Base-by-base conservation (phyloP, 2,329 filamentous ascomycete genomes). In the Nemania sp. region DNA sequence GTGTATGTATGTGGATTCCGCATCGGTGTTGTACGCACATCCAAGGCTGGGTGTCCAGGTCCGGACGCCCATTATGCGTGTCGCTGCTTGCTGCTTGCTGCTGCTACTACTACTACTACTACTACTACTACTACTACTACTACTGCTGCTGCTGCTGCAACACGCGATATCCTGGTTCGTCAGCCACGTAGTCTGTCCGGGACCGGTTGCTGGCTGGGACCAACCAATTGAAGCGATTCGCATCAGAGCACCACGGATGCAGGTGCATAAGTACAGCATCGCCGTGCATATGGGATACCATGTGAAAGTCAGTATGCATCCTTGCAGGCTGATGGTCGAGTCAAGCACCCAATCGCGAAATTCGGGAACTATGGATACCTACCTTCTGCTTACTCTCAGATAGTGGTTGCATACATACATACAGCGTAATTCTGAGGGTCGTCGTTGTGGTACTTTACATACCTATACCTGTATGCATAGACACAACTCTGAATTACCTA, bases 151-250 rank as follows among this genome's bases (percentile, higher is more conserved):
- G 18, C 24, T 32, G 51, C 20, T 32, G 59, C 22, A 24, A 54
- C 59, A 56, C 38, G 41, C 61, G 43, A 29, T 26, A 58, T 32
- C 54, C 62, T 47, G 32, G 62, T 38, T 58, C 54, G 54, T 53
- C 54, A 57, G 43, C 45, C 45, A 58, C 35, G 62, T 64, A 64
- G 58, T 24, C 43, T 20, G 29, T n/a, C 47, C 51, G 27, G 27
- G 56, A n/a, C 22, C 26, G 26, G 29, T 55, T 55, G 26, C 35
- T 45, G 38, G 49, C 15, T 47, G 20, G 41, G 20, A 29, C 8
- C 26, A 59, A 15, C 18, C 5, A 26, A 8, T 43, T 10, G 22
- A 52, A 5, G 18, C 22, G 20, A 27, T 2, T 35, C 15, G 62
- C 35, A 15, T 45, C 53, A 45, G 43, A 29, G 32, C 53, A 24